phyloP scores from a whole-genome alignment of 305 asterid genomes.

The Rubia occidens region DNA sequence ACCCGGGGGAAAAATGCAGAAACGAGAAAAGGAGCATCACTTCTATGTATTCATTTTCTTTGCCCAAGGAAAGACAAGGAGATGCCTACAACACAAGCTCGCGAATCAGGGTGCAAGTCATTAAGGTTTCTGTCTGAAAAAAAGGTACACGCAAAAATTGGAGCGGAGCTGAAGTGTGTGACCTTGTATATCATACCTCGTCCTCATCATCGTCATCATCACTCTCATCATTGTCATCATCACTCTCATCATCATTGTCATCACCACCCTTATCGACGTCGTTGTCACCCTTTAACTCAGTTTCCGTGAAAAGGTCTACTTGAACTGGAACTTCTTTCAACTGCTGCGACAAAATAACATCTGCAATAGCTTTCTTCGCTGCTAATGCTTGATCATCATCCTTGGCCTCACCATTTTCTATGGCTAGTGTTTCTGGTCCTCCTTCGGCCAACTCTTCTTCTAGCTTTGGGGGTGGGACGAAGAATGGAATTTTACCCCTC shows the following conservation, averaged over 20 bases:
- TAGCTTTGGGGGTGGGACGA: slow-evolving; percentile 69
- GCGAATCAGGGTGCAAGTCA: no score
- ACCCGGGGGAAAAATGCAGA: no score
- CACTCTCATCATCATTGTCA: background rate
- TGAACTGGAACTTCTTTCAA: slow-evolving; percentile 58
- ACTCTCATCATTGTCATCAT: background rate
- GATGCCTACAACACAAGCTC: no score
- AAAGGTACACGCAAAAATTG: no score
- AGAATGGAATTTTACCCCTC: slow-evolving; percentile 83
- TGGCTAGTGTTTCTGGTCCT: slow-evolving; percentile 27
- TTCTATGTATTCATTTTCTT: no score
- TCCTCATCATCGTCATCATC: no score
- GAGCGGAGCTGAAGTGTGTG: no score
- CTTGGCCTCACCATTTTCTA: slow-evolving; percentile 18
- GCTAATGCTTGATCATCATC: slow-evolving; percentile 36
- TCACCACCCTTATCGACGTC: no score
- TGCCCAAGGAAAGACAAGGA: no score
- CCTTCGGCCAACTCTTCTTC: slow-evolving; percentile 31
- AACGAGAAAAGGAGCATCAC: no score
- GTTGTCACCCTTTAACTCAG: slow-evolving; percentile 51
- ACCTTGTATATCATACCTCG: no score
- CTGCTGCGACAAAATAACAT: slow-evolving; percentile 58
- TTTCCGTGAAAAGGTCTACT: slow-evolving; percentile 55
- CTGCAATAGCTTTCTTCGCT: slow-evolving; percentile 57
- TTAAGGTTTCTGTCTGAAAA: no score